Percentiles rank a stretch among this genome's conserved stretches.
phyloP scores from a whole-genome alignment of 2,329 filamentous ascomycete species.

The Ceratocystis ficicola region DNA sequence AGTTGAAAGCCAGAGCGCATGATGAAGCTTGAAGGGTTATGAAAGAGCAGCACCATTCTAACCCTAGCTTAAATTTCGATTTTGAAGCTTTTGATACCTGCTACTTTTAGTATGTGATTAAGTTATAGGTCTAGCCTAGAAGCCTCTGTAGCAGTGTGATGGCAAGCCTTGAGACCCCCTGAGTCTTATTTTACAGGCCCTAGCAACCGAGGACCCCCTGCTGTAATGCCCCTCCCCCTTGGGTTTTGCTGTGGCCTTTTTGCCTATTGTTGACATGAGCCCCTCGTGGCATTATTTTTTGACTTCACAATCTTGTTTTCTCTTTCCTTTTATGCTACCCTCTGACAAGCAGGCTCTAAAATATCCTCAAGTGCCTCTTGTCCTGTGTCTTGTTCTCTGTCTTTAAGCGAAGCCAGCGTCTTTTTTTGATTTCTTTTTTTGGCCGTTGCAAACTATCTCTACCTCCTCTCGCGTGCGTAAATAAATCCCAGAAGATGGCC shows the following conservation, averaged over 20 bases:
- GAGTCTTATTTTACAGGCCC: too few relatives aligned
- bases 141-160: too few relatives aligned
- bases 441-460: slow-evolving; percentile 3
- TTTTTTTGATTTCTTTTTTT: background rate
- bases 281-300: background rate
- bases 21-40: background rate
- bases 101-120: too few relatives aligned
- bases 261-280: background rate
- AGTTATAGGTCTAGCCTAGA: too few relatives aligned
- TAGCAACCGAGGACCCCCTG: too few relatives aligned
- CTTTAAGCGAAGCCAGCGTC: background rate
- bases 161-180: too few relatives aligned
- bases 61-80: too few relatives aligned
- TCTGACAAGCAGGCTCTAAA: background rate
- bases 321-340: background rate
- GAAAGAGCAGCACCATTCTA: too few relatives aligned
- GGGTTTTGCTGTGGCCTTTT: background rate
- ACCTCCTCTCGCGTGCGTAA: background rate
- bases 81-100: too few relatives aligned
- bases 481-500: slow-evolving; percentile 3
- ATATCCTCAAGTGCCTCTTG: slow-evolving; percentile 6
- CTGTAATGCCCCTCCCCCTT: background rate
- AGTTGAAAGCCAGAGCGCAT: background rate
- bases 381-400: background rate
- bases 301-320: background rate